Conservation (phyloP, 495 filamentous ascomycete genomes). For the Tuber aestivum region DNA sequence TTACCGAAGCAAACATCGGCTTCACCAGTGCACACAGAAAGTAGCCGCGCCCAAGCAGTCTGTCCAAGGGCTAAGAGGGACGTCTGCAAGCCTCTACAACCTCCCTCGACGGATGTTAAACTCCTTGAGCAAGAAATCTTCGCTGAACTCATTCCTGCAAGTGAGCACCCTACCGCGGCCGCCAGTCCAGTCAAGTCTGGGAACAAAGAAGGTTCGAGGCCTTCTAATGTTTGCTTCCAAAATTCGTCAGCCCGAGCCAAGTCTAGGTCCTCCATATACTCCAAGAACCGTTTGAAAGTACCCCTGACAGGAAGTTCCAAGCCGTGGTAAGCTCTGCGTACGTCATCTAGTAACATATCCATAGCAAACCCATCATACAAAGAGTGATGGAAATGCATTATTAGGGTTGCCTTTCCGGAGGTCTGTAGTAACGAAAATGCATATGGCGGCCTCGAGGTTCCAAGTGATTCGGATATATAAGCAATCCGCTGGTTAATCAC, state of each 20-base stretch:
- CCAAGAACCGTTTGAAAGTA: constrained; percentile 51
- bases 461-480: constrained; percentile 19
- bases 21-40: constrained; percentile 51
- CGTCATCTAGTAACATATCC: constrained; percentile 57
- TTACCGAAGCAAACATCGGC: constrained; percentile 76
- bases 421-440: constrained; percentile 36
- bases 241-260: constrained; percentile 50
- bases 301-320: constrained; percentile 46
- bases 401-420: constrained; percentile 38
- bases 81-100: constrained; percentile 51
- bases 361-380: constrained; percentile 74
- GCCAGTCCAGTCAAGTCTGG: constrained; percentile 40
- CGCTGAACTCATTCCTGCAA: constrained; percentile 29
- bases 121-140: constrained; percentile 33
- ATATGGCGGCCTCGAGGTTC: constrained; percentile 40
- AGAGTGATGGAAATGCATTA: constrained; percentile 71
- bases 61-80: constrained; percentile 62
- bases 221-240: constrained; percentile 54
- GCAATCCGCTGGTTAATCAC: constrained; percentile 29
- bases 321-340: constrained; percentile 52
- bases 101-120: constrained; percentile 48
- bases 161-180: constrained; percentile 18
- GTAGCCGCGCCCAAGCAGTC: constrained; percentile 58
- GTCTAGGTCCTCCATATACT: constrained; percentile 46
- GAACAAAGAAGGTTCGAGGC: constrained; percentile 50